Percentiles rank a stretch among this genome's conserved stretches.
These are phyloP conservation scores for Cyberlindnera suaveolens DNA, from an alignment of 805 yeast genomes.

Conservation along the genomic window DNA sequence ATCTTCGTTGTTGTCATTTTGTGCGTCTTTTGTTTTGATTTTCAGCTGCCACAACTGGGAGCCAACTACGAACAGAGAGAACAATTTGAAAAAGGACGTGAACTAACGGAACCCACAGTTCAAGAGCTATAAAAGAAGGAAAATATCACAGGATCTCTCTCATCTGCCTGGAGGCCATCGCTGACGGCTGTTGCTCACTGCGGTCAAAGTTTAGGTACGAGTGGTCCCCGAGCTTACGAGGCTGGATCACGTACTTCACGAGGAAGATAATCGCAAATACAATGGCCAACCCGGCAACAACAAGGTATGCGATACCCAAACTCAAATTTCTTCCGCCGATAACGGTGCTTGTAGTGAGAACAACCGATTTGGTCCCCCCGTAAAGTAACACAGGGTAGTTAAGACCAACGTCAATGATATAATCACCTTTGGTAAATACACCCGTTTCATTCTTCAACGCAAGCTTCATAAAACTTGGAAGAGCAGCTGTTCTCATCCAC, in stretches of 20 bases:
- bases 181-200: conserved; percentile 9
- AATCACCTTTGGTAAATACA: conserved; percentile 57
- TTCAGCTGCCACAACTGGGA: background rate
- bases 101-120: background rate
- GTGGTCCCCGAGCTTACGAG: conserved; percentile 83
- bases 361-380: conserved; percentile 85
- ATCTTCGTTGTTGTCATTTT: background rate
- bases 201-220: conserved; percentile 45
- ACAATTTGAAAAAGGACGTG: background rate
- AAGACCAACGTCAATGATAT: conserved; percentile 58
- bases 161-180: background rate
- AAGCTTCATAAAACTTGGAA: conserved; percentile 77
- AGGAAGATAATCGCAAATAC: conserved; percentile 71
- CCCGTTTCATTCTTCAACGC: conserved; percentile 66
- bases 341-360: conserved; percentile 73
- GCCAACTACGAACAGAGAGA: background rate
- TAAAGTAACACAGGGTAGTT: conserved; percentile 78
- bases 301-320: conserved; percentile 77
- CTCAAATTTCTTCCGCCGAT: conserved; percentile 86
- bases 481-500: conserved; percentile 97
- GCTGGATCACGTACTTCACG: conserved; percentile 74
- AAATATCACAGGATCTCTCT: conserved; percentile 18
- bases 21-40: background rate
- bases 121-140: background rate
- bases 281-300: conserved; percentile 74